Conservation (phyloP, 169 alveolate genomes). For the Eimeria necatrix region DNA sequence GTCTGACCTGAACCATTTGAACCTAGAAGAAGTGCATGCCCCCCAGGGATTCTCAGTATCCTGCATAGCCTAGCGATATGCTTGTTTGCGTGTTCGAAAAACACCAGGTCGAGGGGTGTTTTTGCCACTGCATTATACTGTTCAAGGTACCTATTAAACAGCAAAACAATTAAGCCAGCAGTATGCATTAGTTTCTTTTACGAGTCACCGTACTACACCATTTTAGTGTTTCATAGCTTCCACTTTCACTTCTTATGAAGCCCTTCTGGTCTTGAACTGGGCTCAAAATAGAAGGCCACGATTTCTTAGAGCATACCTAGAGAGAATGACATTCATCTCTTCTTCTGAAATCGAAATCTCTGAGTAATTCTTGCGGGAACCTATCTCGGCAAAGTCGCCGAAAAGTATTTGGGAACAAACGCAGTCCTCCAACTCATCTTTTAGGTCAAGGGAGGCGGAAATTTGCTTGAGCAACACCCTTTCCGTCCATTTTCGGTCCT, state of each 20-base stretch:
- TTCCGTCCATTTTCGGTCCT: slow-evolving; percentile 90
- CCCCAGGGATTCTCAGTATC: slow-evolving; percentile 93
- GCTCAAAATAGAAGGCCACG: neutral
- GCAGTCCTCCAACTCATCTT: slow-evolving; percentile 87
- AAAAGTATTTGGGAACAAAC: slow-evolving; percentile 89
- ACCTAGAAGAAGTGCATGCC: slow-evolving; percentile 96
- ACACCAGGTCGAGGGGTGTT: slow-evolving; percentile 94
- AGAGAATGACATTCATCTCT: slow-evolving; percentile 94
- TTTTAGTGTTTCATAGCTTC: too few relatives aligned
- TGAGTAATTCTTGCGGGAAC: slow-evolving; percentile 90
- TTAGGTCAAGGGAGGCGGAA: slow-evolving; percentile 87
- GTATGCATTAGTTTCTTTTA: too few relatives aligned
- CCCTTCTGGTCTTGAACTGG: too few relatives aligned
- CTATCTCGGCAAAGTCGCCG: slow-evolving; percentile 89
- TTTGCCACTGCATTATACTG: slow-evolving; percentile 89
- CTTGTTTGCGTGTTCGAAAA: slow-evolving; percentile 91
- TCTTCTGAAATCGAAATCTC: slow-evolving; percentile 90
- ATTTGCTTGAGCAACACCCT: slow-evolving; percentile 26
- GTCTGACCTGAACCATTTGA: slow-evolving; percentile 96
- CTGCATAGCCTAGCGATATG: slow-evolving; percentile 94
- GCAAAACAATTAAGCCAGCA: too few relatives aligned
- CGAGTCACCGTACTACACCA: too few relatives aligned
- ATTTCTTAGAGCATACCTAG: slow-evolving; percentile 88
- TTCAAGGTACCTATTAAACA: slow-evolving; percentile 74
- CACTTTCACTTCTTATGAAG: too few relatives aligned